These are phyloP conservation scores for Eucalyptus decipiens DNA, from an alignment of 345 rosid genomes.

Conservation along the genomic window DNA sequence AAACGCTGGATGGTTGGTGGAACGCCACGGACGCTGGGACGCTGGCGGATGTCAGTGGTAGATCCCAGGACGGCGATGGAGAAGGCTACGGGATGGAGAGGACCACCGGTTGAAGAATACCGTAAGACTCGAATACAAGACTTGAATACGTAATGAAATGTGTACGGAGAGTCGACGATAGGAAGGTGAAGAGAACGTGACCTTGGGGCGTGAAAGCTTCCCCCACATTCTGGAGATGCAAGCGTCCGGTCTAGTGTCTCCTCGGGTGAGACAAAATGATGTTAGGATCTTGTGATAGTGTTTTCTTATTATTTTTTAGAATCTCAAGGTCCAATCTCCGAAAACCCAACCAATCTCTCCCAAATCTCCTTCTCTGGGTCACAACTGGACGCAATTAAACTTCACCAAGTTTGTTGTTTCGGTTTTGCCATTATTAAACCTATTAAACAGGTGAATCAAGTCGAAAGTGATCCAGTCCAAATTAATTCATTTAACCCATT, in stretches of 20 bases:
- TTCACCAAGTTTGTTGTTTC: not conserved
- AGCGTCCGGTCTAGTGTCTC: not conserved
- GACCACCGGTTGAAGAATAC: too few species aligned
- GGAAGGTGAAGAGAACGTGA: not conserved
- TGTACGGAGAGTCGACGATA: not conserved
- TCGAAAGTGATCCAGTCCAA: accelerated
- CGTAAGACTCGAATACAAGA: too few species aligned
- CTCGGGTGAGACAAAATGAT: not conserved
- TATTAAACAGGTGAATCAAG: accelerated
- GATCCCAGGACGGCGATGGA: too few species aligned
- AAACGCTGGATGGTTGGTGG: too few species aligned
- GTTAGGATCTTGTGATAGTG: not conserved
- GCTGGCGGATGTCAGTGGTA: too few species aligned
- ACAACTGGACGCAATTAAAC: not conserved
- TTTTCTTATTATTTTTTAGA: too few species aligned
- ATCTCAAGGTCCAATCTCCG: not conserved
- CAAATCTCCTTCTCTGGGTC: not conserved
- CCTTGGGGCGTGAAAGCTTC: not conserved
- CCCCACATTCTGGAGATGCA: not conserved
- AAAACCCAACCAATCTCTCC: not conserved
- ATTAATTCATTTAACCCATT: not conserved
- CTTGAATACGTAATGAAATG: too few species aligned
- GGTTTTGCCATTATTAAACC: not conserved
- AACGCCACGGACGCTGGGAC: too few species aligned
- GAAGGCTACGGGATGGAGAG: too few species aligned